A percentile compares a stretch with the other conserved stretches of the same genome.
Conservation (phyloP, 371 early-diverging fungal species). For the Umbelopsis sp. region DNA sequence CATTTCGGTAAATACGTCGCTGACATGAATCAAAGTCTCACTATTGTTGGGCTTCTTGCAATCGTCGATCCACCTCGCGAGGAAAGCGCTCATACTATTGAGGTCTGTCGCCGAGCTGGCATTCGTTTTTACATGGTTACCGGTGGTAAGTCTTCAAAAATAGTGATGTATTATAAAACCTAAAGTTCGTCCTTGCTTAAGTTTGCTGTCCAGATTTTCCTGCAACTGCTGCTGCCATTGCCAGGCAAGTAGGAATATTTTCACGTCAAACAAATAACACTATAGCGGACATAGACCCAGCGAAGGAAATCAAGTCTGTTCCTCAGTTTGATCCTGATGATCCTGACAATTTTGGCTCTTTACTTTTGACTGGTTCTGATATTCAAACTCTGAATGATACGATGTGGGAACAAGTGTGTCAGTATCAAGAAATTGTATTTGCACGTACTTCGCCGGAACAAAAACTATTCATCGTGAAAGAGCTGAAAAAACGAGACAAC, state of each 20-base stretch:
- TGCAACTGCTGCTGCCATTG: conserved; percentile 73
- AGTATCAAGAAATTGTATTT: conserved; percentile 81
- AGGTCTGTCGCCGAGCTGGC: conserved; percentile 64
- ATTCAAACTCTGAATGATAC: conserved; percentile 49
- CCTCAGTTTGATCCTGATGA: conserved; percentile 19
- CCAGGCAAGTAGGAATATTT: conserved; percentile 69
- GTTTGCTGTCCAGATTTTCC: conserved; percentile 47
- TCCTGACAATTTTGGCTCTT: conserved; percentile 25
- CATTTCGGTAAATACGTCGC: conserved; percentile 36
- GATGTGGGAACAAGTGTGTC: conserved; percentile 62
- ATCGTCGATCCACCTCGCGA: conserved; percentile 77
- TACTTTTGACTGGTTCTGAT: conserved; percentile 60
- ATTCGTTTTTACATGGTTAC: conserved; percentile 80
- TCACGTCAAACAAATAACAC: conserved; percentile 47
- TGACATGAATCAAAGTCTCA: conserved; percentile 39
- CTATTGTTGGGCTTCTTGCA: conserved; percentile 65
- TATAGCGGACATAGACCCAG: conserved; percentile 35
- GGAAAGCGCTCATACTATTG: conserved; percentile 64
- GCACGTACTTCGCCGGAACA: conserved; percentile 86
- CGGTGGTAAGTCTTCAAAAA: conserved; percentile 42
- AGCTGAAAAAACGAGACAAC: conserved; percentile 67
- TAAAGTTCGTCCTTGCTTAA: conserved; percentile 6
- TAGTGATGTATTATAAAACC: neutral
- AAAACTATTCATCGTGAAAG: conserved; percentile 78
- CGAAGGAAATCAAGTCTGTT: conserved; percentile 22